These are phyloP conservation scores for Mycena alexandri DNA, from an alignment of 768 basidiomycete genomes.

Conservation along the genomic window DNA sequence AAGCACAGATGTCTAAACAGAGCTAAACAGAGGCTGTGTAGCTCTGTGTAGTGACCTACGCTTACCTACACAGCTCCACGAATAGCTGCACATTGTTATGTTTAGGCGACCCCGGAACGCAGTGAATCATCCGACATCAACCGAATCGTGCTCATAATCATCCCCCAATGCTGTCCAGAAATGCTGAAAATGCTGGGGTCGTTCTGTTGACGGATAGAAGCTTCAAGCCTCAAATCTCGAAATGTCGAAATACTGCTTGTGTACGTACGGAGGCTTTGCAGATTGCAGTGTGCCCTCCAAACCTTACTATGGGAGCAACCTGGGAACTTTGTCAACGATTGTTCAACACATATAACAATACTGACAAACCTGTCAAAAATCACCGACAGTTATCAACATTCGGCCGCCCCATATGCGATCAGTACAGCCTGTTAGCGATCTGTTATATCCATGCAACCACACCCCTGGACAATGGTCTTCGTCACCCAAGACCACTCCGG, in stretches of 20 bases:
- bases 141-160: conserved; percentile 7
- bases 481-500: no score
- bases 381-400: neutral
- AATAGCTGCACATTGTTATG: no score
- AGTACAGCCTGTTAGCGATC: neutral
- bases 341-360: conserved; percentile 3
- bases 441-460: no score
- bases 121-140: conserved; percentile 10
- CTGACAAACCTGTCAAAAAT: conserved; percentile 3
- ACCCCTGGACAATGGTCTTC: no score
- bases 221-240: conserved; percentile 7
- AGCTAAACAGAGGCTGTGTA: no score
- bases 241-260: conserved; percentile 7
- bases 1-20: no score
- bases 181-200: conserved; percentile 13
- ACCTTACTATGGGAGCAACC: conserved; percentile 13
- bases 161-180: conserved; percentile 12
- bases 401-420: conserved; percentile 1
- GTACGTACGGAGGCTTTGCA: conserved; percentile 11
- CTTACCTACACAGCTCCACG: no score
- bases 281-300: conserved; percentile 15
- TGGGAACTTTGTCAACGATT: neutral
- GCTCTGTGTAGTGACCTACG: no score
- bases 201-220: conserved; percentile 9
- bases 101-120: no score